A percentile compares a stretch with the other conserved stretches of the same genome.
These are phyloP conservation scores for Globisporangium middletonii DNA, from an alignment of 352 stramenopile species.

Conservation along the genomic window DNA sequence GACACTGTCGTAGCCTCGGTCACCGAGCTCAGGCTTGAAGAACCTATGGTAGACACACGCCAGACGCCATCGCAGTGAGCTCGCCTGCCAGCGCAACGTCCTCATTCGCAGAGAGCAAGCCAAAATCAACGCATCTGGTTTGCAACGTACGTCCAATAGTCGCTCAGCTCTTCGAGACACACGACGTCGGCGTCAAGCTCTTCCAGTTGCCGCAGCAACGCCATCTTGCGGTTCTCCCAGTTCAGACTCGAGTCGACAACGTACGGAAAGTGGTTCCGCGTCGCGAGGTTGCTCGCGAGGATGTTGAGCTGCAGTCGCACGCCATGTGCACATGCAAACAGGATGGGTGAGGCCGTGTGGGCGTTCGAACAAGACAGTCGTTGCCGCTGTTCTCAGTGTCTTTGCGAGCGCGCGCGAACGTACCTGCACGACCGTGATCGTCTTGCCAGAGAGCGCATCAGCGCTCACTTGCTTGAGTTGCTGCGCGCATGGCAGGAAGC, in stretches of 20 bases:
- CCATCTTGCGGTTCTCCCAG: slow-evolving; percentile 80
- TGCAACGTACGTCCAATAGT: slow-evolving; percentile 81
- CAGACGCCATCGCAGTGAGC: neutral
- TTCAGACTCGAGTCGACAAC: slow-evolving; percentile 76
- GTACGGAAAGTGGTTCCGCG: slow-evolving; percentile 82
- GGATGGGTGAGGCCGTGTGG: neutral
- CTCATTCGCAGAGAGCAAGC: too few relatives aligned
- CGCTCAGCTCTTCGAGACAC: slow-evolving; percentile 81
- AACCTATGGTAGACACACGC: slow-evolving; percentile 33
- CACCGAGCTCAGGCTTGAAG: slow-evolving; percentile 68
- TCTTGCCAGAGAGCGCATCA: slow-evolving; percentile 39
- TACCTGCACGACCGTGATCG: slow-evolving; percentile 76
- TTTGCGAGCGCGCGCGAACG: neutral
- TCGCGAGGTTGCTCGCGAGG: slow-evolving; percentile 79
- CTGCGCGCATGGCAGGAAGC: slow-evolving; percentile 40
- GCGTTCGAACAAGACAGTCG: neutral
- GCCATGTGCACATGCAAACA: neutral
- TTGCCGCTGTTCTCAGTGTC: too few relatives aligned
- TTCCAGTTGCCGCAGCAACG: slow-evolving; percentile 65
- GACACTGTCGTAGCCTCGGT: slow-evolving; percentile 80
- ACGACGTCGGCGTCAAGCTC: slow-evolving; percentile 75
- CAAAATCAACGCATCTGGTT: neutral
- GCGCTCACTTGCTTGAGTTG: slow-evolving; percentile 32
- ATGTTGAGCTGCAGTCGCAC: slow-evolving; percentile 59
- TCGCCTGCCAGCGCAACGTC: too few relatives aligned